Evolutionary conservation across 1,139 yeast species (phyloP), one percentile per base, ranked within the genome.

Genomic region (Candida pseudoviswanathii): DNA sequence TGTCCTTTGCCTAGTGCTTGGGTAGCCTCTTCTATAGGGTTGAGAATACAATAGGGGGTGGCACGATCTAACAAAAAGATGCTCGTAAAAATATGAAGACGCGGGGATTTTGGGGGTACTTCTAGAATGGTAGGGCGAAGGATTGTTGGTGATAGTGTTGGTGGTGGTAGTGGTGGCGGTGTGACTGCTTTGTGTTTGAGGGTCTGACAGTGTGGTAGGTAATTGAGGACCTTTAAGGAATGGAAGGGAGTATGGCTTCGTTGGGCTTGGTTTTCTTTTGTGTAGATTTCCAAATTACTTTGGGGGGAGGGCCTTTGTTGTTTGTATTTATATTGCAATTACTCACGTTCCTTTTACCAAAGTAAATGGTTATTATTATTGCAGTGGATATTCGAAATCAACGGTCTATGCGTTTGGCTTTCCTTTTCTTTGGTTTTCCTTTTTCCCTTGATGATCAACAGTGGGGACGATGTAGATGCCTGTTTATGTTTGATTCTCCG

Each of bases 291-390:
- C 16, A 16, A 16, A 16, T 16, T 16, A 16, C 16, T 16, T 16
- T 16, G 16, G 16, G 16, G 16, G 16, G 16, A 16, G 16, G 16
- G 16, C 4, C 8, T 36, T 24, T 37, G 9, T 37, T 37, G 16
- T 8, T 24, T 37, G n/a, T 37, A 37, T 37, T 37, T 37, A 37
- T 37, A 37, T 24, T 37, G 16, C 30, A 37, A 37, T 24, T 37
- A 37, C 5, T 24, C 29, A 24, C 40, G n/a, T 37, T 37, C n/a
- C 40, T 37, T 37, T 37, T 37, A 37, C 24, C 8, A 11, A 5
- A 8, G 4, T 36, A 8, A 27, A 31, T 31, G 34, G n/a, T 31
- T 31, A 31, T 31, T 31, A 31, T 31, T 31, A 31, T 37, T 8
- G 16, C 16, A 16, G 16, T 4, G 5, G 21, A 9, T 24, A 24